phyloP scores from a whole-genome alignment of 805 yeast genomes.

The Kodamaea neixiangensis region DNA sequence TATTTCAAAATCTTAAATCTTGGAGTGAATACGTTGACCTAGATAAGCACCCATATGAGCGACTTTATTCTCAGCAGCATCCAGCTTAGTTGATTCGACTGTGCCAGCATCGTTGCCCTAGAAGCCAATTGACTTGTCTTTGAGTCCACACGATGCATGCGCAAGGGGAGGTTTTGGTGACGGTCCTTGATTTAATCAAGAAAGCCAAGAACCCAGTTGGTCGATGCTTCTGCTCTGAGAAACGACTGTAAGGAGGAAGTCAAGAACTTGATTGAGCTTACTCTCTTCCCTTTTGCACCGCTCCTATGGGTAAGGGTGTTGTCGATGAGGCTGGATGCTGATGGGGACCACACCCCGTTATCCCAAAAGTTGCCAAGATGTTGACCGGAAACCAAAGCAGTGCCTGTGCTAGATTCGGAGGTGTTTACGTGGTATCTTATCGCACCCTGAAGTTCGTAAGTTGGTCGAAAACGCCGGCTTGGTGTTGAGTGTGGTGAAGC shows the following conservation, averaged over 20 bases:
- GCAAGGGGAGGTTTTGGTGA: slow-evolving; percentile 31
- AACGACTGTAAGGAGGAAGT: slow-evolving; percentile 29
- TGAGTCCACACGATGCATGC: slow-evolving; percentile 32
- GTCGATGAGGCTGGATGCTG: slow-evolving; percentile 21
- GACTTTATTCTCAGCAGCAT: too few relatives aligned
- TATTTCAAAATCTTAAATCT: too few relatives aligned
- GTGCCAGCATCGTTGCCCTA: slow-evolving; percentile 31
- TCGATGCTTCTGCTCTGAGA: slow-evolving; percentile 34
- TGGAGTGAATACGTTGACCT: too few relatives aligned
- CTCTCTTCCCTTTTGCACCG: slow-evolving; percentile 29
- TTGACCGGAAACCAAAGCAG: slow-evolving; percentile 6
- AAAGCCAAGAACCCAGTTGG: slow-evolving; percentile 29
- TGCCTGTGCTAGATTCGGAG: slow-evolving; percentile 22
- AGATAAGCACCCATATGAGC: too few relatives aligned
- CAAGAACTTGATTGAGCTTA: slow-evolving; percentile 23
- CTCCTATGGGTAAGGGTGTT: slow-evolving; percentile 34
- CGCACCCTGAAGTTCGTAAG: slow-evolving; percentile 28
- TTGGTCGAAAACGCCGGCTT: slow-evolving; percentile 30
- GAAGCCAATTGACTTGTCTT: slow-evolving; percentile 30
- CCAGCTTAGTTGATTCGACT: slow-evolving; percentile 36
- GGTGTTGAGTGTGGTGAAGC: slow-evolving; percentile 25
- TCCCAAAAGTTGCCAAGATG: slow-evolving; percentile 10
- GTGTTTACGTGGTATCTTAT: slow-evolving; percentile 33
- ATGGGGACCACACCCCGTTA: slow-evolving; percentile 19
- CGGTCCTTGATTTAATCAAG: slow-evolving; percentile 24